These are phyloP conservation scores for Erythrobasidium yunnanense DNA, from an alignment of 768 basidiomycete genomes.

Conservation along the genomic window DNA sequence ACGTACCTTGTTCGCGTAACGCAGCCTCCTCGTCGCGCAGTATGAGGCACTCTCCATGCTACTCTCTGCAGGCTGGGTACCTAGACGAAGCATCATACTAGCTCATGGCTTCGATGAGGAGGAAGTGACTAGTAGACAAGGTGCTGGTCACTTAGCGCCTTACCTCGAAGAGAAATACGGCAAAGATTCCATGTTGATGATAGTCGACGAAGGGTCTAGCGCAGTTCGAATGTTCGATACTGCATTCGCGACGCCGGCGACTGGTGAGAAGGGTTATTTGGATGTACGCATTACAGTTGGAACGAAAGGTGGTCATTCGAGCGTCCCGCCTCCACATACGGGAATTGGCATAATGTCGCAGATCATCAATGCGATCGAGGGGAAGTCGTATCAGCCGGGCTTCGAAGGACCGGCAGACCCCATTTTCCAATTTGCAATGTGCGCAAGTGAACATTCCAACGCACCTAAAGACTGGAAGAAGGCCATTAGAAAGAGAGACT, in stretches of 20 bases:
- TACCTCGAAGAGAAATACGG: conserved; percentile 3
- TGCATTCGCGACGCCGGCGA: conserved; percentile 11
- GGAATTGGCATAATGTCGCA: conserved; percentile 14
- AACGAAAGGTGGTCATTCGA: conserved; percentile 15
- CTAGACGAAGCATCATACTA: conserved; percentile 9
- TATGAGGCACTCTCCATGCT: conserved; percentile 19
- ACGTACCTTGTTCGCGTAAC: not conserved
- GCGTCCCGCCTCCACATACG: conserved; percentile 20
- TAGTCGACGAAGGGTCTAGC: conserved; percentile 17
- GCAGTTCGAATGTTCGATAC: not conserved
- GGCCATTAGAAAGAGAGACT: not conserved
- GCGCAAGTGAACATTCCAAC: conserved; percentile 6
- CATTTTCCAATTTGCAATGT: conserved; percentile 6
- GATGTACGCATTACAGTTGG: not conserved
- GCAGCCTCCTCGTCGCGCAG: conserved; percentile 6
- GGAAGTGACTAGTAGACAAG: not conserved
- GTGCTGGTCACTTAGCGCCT: conserved; percentile 4
- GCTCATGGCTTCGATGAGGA: conserved; percentile 24
- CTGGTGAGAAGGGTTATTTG: conserved; percentile 19
- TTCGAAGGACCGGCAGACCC: conserved; percentile 1
- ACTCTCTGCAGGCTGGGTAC: not conserved
- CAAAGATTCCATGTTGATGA: conserved; percentile 17
- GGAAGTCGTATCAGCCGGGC: not conserved
- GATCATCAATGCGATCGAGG: conserved; percentile 6
- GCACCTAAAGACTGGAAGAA: not conserved